Evolutionary conservation across 1,284 basidiomycete genomes (phyloP).

Genomic region (Irpex sp.): DNA sequence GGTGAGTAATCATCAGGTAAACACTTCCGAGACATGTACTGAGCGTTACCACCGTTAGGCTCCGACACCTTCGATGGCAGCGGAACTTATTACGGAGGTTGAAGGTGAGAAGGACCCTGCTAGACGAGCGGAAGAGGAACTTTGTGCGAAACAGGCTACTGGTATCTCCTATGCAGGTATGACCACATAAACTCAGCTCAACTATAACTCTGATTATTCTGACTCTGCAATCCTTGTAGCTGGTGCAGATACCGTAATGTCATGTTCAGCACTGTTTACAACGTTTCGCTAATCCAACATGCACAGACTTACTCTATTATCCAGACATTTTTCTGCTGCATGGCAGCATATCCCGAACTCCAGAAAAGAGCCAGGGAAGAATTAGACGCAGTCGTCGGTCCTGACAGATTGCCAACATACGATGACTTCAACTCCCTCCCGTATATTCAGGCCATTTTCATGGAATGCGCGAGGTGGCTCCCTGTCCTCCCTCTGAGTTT

Average conservation of each 20-base stretch:
- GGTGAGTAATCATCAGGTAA: too few relatives aligned
- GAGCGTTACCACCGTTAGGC: not conserved
- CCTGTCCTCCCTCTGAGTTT: not conserved
- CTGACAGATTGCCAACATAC: slow-evolving; percentile 25
- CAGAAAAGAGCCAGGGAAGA: slow-evolving; percentile 27
- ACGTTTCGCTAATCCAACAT: not conserved
- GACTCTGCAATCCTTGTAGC: not conserved
- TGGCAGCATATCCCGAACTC: slow-evolving; percentile 26
- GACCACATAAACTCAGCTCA: not conserved
- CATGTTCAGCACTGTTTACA: not conserved
- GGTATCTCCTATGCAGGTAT: slow-evolving; percentile 1
- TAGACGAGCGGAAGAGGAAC: not conserved
- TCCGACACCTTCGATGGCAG: not conserved
- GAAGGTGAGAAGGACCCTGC: not conserved
- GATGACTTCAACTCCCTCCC: slow-evolving; percentile 22
- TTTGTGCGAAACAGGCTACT: not conserved
- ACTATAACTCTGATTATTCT: not conserved
- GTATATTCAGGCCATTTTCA: slow-evolving; percentile 13
- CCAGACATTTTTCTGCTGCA: slow-evolving; percentile 21
- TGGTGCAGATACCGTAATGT: slow-evolving; percentile 4
- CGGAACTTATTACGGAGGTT: not conserved
- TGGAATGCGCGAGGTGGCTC: slow-evolving; percentile 22
- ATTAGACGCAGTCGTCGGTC: slow-evolving; percentile 28
- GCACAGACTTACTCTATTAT: slow-evolving; percentile 17
- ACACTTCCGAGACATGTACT: too few relatives aligned